These are phyloP conservation scores for Phyllostachys edulis DNA, from an alignment of 176 grass and related monocot species.

Conservation along the genomic window DNA sequence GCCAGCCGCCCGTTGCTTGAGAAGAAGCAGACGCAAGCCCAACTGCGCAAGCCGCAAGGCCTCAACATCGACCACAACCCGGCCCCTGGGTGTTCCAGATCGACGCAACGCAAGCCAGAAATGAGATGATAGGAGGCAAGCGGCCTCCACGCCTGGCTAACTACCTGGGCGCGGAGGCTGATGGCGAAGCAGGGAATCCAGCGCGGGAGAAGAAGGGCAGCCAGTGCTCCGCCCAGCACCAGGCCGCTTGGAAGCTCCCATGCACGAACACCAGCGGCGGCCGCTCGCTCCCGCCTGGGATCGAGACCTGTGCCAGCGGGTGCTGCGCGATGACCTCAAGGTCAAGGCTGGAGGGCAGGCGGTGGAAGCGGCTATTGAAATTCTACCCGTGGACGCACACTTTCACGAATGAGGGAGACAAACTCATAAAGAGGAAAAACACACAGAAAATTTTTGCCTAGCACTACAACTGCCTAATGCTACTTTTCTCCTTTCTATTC, in stretches of 20 bases:
- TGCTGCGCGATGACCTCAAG: constrained; percentile 77
- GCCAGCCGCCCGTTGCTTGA: too few species aligned
- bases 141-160: background rate
- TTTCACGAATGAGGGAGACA: too few species aligned
- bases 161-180: constrained; percentile 84
- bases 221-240: constrained; percentile 94
- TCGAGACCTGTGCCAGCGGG: background rate
- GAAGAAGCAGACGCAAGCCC: too few species aligned
- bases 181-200: constrained; percentile 80
- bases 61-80: too few species aligned
- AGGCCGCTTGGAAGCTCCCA: constrained; percentile 95
- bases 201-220: constrained; percentile 81
- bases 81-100: too few species aligned
- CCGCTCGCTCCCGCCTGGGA: background rate
- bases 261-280: constrained; percentile 81
- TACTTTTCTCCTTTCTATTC: too few species aligned
- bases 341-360: constrained; percentile 69
- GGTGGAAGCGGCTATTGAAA: constrained; percentile 69
- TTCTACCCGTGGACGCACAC: too few species aligned
- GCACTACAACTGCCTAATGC: too few species aligned
- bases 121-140: background rate
- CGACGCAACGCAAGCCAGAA: too few species aligned
- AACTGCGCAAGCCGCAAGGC: too few species aligned
- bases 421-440: too few species aligned
- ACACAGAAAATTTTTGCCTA: too few species aligned